Percentiles rank a stretch among this genome's conserved stretches.
phyloP scores from a whole-genome alignment of 495 filamentous ascomycete genomes.

The Penicillium atrosanguineum region DNA sequence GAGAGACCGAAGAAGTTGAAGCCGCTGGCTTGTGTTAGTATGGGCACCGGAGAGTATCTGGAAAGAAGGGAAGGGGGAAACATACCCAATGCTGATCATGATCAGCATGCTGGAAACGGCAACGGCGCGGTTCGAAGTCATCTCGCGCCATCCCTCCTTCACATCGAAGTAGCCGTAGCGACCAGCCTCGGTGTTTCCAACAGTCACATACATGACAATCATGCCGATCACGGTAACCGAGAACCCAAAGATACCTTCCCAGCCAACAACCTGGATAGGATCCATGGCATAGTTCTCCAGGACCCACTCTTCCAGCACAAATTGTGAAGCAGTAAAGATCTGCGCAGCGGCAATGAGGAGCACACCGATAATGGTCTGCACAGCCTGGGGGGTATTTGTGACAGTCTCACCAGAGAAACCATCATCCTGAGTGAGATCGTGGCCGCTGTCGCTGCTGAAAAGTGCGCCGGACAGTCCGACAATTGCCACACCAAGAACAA shows the following conservation, averaged over 20 bases:
- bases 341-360: conserved; percentile 88
- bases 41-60: background rate
- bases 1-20: conserved; percentile 99
- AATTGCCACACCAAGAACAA: conserved; percentile 82
- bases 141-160: conserved; percentile 75
- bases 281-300: conserved; percentile 86
- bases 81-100: conserved; percentile 95
- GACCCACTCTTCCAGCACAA: conserved; percentile 93
- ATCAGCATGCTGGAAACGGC: conserved; percentile 76
- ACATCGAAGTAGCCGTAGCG: conserved; percentile 85
- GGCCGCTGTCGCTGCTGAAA: conserved; percentile 59
- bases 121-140: conserved; percentile 66
- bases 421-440: conserved; percentile 37
- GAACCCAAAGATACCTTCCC: conserved; percentile 94
- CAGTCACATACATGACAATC: conserved; percentile 69
- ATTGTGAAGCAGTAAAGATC: conserved; percentile 95
- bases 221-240: conserved; percentile 75
- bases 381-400: conserved; percentile 54
- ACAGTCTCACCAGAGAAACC: conserved; percentile 18
- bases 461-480: conserved; percentile 88
- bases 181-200: conserved; percentile 73
- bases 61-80: conserved; percentile 3
- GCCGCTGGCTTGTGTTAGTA: conserved; percentile 52
- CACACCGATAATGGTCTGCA: conserved; percentile 76
- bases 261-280: conserved; percentile 87